Base-by-base conservation (phyloP, 2,329 filamentous ascomycete genomes). In the Exophiala oligosperma region DNA sequence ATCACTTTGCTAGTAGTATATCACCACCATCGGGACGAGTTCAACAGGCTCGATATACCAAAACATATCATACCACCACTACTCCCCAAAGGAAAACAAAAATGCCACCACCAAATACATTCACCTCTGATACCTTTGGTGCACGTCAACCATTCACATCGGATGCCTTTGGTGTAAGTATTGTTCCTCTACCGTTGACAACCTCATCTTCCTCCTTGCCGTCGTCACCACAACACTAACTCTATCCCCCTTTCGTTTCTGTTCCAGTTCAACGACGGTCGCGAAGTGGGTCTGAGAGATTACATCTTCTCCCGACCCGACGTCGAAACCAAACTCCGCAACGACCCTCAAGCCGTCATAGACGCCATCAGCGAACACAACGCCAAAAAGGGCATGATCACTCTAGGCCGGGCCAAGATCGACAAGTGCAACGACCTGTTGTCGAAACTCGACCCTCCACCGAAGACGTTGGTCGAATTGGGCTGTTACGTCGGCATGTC, bases 401-500 rank as follows among this genome's bases (percentile, higher is more conserved):
- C 69, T 52, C 72, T 72, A 60, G 65, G 64, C 1, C 49, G 59
- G 9, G 52, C 61, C 54, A 74, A 74, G 59, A 64, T 70, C 14
- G 56, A 61, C 1, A 52, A 52, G 55, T 70, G 12, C 64, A 69
- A 0, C 56, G 59, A 35, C 52, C 63, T 62, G 7, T 60, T 74
- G 1, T 28, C 52, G 1, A 55, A 61, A 7, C 61, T 71, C 52
- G 53, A 66, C 0, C 62, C 66, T 2, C 54, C 65, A n/a, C 72
- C 73, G 2, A 70, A 68, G 23, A 63, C 66, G 1, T 56, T 76
- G 14, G 62, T 76, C 29, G 73, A 75, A 57, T 70, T 74, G 21
- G 72, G 72, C 28, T 70, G 69, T 12, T 75, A 72, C 43, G 66
- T 75, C 7, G 73, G 74, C 29, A 70, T 67, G 50, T 74, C 73